phyloP scores from a whole-genome alignment of 179 eudicot genomes.

The Beta macrorhiza region DNA sequence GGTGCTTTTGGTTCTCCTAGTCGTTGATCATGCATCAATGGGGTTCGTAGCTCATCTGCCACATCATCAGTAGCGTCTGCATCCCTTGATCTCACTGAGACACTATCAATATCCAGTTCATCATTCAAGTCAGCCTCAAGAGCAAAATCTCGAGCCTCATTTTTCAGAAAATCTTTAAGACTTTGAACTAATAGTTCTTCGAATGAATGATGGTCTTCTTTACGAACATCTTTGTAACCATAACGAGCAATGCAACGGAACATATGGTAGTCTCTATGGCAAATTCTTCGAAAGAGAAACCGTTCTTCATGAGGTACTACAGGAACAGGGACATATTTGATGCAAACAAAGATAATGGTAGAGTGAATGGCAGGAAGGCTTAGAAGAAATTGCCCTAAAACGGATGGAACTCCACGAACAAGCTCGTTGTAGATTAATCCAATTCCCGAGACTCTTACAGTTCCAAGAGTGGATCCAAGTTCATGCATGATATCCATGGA shows the following conservation, averaged over 20 bases:
- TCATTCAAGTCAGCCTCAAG: slow-evolving; percentile 43
- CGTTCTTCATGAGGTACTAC: slow-evolving; percentile 84
- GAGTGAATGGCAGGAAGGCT: slow-evolving; percentile 88
- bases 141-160: slow-evolving; percentile 68
- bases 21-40: slow-evolving; percentile 52
- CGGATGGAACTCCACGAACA: slow-evolving; percentile 85
- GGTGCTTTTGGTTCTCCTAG: slow-evolving; percentile 28
- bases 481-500: slow-evolving; percentile 73
- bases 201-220: slow-evolving; percentile 77
- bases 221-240: slow-evolving; percentile 82
- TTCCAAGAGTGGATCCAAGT: slow-evolving; percentile 75
- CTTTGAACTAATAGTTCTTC: slow-evolving; percentile 67
- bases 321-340: slow-evolving; percentile 81
- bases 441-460: slow-evolving; percentile 72
- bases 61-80: slow-evolving; percentile 36
- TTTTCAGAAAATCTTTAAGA: slow-evolving; percentile 62
- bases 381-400: slow-evolving; percentile 68
- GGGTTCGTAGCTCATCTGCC: slow-evolving; percentile 50
- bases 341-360: slow-evolving; percentile 77
- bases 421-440: slow-evolving; percentile 82
- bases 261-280: slow-evolving; percentile 84
- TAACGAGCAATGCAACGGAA: slow-evolving; percentile 83
- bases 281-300: slow-evolving; percentile 71
- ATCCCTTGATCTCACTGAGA: slow-evolving; percentile 43
- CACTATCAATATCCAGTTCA: slow-evolving; percentile 42